Percentiles rank a stretch among this genome's conserved stretches.
Conservation (phyloP, 2,329 filamentous ascomycete genomes). For the Claviceps pazoutovae region DNA sequence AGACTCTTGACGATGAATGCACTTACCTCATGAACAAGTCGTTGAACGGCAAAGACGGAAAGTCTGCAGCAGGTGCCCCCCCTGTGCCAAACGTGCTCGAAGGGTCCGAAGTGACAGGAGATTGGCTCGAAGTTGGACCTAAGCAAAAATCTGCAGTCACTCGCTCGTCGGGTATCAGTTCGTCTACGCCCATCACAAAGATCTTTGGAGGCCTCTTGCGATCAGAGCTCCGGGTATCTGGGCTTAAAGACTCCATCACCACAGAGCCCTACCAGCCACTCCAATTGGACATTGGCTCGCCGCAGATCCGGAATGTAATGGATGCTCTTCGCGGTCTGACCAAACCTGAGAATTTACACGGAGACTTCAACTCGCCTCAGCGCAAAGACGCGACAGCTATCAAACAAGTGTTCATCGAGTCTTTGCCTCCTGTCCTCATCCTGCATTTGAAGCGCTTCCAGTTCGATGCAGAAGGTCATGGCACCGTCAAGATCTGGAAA, state of each 20-base stretch:
- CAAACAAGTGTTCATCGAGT: constrained; percentile 92
- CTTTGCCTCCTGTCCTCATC: constrained; percentile 78
- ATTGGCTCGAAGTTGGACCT: constrained; percentile 87
- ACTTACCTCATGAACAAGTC: constrained; percentile 48
- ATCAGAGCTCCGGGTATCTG: constrained; percentile 77
- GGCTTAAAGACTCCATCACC: constrained; percentile 80
- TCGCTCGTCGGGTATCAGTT: constrained; percentile 63
- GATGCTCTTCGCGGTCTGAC: constrained; percentile 82
- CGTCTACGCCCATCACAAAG: constrained; percentile 74
- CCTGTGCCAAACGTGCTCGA: constrained; percentile 17
- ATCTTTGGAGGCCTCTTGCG: constrained; percentile 88
- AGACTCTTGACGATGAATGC: constrained; percentile 89
- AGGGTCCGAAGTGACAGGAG: constrained; percentile 22
- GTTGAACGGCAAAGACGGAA: constrained; percentile 28
- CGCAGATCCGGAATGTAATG: constrained; percentile 76
- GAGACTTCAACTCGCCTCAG: constrained; percentile 67
- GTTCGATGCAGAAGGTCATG: constrained; percentile 66
- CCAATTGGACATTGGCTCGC: constrained; percentile 83
- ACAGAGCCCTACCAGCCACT: constrained; percentile 87
- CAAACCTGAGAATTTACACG: constrained; percentile 69
- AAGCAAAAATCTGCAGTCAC: constrained; percentile 82
- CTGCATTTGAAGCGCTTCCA: constrained; percentile 96
- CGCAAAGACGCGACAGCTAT: constrained; percentile 66
- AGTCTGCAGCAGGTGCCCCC: constrained; percentile 18
- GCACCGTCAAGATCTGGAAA: constrained; percentile 97